Base-by-base conservation (phyloP, 179 eudicot species). In the Dionaea muscipula region DNA sequence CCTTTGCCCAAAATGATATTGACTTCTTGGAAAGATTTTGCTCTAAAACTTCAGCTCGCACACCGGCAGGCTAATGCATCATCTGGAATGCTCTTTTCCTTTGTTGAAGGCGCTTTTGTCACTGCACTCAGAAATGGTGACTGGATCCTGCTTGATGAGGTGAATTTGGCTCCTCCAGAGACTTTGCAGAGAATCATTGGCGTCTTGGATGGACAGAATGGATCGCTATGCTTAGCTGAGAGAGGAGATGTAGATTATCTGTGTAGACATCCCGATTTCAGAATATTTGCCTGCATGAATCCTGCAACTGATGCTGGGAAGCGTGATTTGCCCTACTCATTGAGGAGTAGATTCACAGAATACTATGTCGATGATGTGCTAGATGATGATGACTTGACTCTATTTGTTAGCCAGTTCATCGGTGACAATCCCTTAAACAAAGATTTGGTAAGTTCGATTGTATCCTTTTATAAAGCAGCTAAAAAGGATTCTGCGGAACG, bases 231-330 rank as follows among this genome's bases (percentile, higher is more conserved):
- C 75, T 83, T 93, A 63, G 83, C 95, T 21, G 99, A 93, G 75
- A 82, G 89, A 74, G 99, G 99, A 44, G 94, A 84, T 63, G 68
- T 83, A 56, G 81, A 77, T 20, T 66, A 82, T 68, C 51, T 93
- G 25, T 57, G 59, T 37, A 76, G 96, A 65, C 79, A 93, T 72
- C 74, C 85, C 27, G 68, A 75, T 51, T 93, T 93, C 41, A 93
- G 96, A 26, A 60, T 93, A 63, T 93, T 93, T 78, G 99, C 96
- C 38, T 93, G 99, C 67, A 93, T 93, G 99, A 93, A 93, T 80
- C 99, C 99, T 48, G 99, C 99, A 57, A 93, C 91, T 60, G 96
- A 93, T 81, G 95, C 99, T 54, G 96, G 99, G 44, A 93, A 93
- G 76, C 82, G 99, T 60, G 96, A 93, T 67, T 74, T 93, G 68